Base-by-base conservation (phyloP, 495 filamentous ascomycete species). In the Aspergillus homomorphus region DNA sequence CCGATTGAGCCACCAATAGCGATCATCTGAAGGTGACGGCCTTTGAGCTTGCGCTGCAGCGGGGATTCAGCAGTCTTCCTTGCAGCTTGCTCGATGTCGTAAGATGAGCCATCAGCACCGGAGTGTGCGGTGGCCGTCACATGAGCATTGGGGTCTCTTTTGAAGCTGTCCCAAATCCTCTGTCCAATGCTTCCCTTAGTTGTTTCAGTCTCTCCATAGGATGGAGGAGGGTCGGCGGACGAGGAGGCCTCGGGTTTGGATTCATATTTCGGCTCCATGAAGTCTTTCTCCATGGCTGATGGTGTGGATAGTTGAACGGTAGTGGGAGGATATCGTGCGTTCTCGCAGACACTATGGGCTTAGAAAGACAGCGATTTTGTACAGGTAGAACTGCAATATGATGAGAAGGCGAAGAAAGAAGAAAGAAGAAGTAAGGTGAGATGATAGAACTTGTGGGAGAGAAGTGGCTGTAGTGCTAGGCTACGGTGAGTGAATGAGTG, bases 1-100 rank as follows among this genome's bases (percentile, higher is more conserved):
- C 93, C 93, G 62, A 98, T 97, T 1, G 89, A 93, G 38, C 94
- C 94, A 60, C 92, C 92, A 62, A 96, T 95, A 7, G 92, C 92
- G 78, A 96, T 96, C 92, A 96, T 96, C 79, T 96, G 92, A 61
- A 96, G 69, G 78, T 97, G 92, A 43, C 92, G 81, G 16, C 87
- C 85, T 72, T 95, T 94, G 52, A 97, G 70, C 63, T 81, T 82
- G 57, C 94, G 77, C 51, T 87, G 82, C 26, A 98, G 79, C 16
- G 87, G 86, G 19, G 91, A 89, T 51, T 84, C 78, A 0, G 93
- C 92, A 0, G 92, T 92, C 43, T 84, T 86, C 22, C 82, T 66
- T 6, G 86, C 89, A 5, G 92, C 94, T 52, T 76, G 74, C 57
- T 92, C 87, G 43, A 89, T 59, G 74, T 97, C 90, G 68, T 86